Evolutionary conservation across 441 rosid species (phyloP).

Genomic region (Pelargonium fulgidum): DNA sequence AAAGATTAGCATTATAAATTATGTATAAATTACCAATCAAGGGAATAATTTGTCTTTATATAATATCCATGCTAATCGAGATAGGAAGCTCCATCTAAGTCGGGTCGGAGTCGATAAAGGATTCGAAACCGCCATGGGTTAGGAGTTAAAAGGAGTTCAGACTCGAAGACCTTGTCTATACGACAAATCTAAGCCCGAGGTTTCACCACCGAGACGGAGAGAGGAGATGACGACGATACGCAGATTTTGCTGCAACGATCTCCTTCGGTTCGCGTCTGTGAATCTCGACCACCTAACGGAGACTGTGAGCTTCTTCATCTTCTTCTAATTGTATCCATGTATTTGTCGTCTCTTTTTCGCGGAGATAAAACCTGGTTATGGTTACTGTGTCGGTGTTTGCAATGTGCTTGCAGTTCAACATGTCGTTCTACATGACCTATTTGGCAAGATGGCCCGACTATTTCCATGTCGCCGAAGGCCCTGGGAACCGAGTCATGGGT

Average conservation of each 20-base stretch:
- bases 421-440: conserved; percentile 96
- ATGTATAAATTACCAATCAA: too few species aligned
- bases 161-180: too few species aligned
- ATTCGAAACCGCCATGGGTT: too few species aligned
- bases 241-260: conserved; percentile 90
- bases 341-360: neutral
- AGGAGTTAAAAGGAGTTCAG: too few species aligned
- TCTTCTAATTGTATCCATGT: neutral
- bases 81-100: too few species aligned
- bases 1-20: too few species aligned
- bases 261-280: conserved; percentile 77
- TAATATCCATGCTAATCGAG: too few species aligned
- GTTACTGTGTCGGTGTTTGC: neutral
- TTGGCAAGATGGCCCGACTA: conserved; percentile 95
- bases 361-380: neutral
- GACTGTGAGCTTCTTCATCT: conserved; percentile 40
- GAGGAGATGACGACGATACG: conserved; percentile 72
- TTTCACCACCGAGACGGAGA: conserved; percentile 4
- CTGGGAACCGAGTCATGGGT: conserved; percentile 76
- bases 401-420: conserved; percentile 55
- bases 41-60: too few species aligned
- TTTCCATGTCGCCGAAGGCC: conserved; percentile 85
- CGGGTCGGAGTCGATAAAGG: too few species aligned
- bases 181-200: neutral
- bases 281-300: conserved; percentile 94